A percentile compares a stretch with the other conserved stretches of the same genome.
phyloP scores from a whole-genome alignment of 805 yeast species.

The Monosporozyma solicola region DNA sequence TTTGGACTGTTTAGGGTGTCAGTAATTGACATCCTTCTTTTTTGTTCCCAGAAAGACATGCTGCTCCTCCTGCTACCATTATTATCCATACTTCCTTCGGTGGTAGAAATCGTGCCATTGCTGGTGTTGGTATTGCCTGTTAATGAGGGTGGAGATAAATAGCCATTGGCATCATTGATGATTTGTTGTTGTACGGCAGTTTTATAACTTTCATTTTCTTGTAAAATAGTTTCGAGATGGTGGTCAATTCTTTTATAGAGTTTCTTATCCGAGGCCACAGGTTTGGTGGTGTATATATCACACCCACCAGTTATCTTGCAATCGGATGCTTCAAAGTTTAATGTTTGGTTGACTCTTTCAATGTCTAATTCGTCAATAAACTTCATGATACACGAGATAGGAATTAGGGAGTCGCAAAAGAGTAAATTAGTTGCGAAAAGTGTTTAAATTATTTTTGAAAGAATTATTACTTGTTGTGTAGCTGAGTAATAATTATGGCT shows the following conservation, averaged over 20 bases:
- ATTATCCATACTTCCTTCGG: neutral
- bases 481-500: neutral
- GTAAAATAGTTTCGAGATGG: slow-evolving; percentile 50
- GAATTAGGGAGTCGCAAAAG: neutral
- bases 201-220: slow-evolving; percentile 30
- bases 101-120: slow-evolving; percentile 6
- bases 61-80: slow-evolving; percentile 10
- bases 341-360: slow-evolving; percentile 81
- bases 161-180: slow-evolving; percentile 9
- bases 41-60: slow-evolving; percentile 34
- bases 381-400: slow-evolving; percentile 31
- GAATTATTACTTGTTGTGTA: too few species aligned
- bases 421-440: neutral
- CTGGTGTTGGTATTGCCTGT: neutral
- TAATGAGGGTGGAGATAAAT: neutral
- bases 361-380: slow-evolving; percentile 89
- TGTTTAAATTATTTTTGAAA: too few species aligned
- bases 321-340: slow-evolving; percentile 68
- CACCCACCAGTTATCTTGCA: slow-evolving; percentile 79
- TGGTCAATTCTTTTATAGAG: slow-evolving; percentile 80
- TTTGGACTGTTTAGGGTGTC: slow-evolving; percentile 11
- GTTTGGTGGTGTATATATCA: slow-evolving; percentile 89
- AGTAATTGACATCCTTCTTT: slow-evolving; percentile 33
- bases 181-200: slow-evolving; percentile 25
- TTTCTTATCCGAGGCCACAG: slow-evolving; percentile 83